A percentile compares a stretch with the other conserved stretches of the same genome.
Conservation (phyloP, 2,329 filamentous ascomycete species). For the Ophiostoma piceae region DNA sequence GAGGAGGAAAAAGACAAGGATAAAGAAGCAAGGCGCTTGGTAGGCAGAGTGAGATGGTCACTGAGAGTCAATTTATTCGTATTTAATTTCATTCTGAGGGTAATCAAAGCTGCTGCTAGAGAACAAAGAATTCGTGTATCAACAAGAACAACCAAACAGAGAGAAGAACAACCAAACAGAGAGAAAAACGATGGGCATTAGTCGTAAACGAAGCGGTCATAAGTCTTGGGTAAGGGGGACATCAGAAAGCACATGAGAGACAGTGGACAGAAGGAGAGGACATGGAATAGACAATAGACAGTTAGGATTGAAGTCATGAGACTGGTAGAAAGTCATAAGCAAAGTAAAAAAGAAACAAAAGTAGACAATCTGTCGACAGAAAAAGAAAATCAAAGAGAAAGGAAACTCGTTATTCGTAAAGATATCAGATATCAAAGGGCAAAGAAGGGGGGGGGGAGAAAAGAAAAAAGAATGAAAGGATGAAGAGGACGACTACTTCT, state of each 20-base stretch:
- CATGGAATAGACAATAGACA: background rate
- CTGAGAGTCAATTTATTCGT: background rate
- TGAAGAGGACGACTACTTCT: background rate
- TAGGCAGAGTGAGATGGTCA: background rate
- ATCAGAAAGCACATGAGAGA: background rate
- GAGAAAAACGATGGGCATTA: background rate
- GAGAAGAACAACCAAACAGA: background rate
- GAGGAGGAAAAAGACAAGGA: background rate
- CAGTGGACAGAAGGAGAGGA: background rate
- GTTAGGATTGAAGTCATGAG: background rate
- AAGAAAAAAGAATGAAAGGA: background rate
- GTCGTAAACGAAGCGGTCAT: background rate
- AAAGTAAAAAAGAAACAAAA: background rate
- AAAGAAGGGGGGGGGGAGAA: background rate
- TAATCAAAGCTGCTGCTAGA: background rate
- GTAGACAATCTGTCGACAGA: background rate
- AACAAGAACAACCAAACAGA: background rate
- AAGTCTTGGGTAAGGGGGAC: background rate
- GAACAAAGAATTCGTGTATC: background rate
- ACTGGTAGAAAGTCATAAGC: background rate
- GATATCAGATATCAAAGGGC: background rate
- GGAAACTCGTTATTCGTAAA: constrained; percentile 2
- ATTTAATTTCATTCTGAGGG: background rate
- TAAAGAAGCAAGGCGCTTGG: background rate
- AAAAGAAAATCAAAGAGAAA: background rate